A percentile compares a stretch with the other conserved stretches of the same genome.
phyloP scores from a whole-genome alignment of 164 flowering plant genomes.

The Vitis amurensis region DNA sequence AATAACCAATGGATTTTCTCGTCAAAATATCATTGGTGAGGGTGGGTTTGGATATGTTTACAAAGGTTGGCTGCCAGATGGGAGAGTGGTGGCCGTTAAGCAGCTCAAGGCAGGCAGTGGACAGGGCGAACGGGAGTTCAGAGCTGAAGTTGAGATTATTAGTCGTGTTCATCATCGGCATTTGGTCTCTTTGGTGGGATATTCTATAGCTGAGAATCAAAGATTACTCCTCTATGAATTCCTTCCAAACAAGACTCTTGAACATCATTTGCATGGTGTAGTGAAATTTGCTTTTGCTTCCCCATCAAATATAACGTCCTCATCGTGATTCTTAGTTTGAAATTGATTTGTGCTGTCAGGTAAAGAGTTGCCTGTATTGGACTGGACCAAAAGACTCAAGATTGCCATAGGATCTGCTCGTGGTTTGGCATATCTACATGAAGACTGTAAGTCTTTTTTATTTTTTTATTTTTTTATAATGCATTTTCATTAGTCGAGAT shows the following conservation, averaged over 20 bases:
- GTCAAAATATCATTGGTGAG: conserved; percentile 47
- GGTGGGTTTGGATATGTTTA: conserved; percentile 73
- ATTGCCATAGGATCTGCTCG: conserved; percentile 77
- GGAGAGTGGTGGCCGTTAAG: conserved; percentile 61
- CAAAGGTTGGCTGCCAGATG: conserved; percentile 48
- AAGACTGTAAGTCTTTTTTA: conserved; percentile 62
- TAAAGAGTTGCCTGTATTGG: conserved; percentile 49
- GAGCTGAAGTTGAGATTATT: conserved; percentile 70
- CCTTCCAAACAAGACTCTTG: conserved; percentile 58
- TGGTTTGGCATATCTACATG: conserved; percentile 82
- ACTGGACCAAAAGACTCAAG: conserved; percentile 64
- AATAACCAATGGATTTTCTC: conserved; percentile 50
- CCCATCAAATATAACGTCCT: neutral
- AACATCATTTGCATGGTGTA: conserved; percentile 64
- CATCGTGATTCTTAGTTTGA: neutral
- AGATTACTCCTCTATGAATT: conserved; percentile 65
- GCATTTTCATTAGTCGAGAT: no score
- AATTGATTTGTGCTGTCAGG: conserved; percentile 32
- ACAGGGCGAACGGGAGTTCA: conserved; percentile 66
- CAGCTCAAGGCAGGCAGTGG: conserved; percentile 63
- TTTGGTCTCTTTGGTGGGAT: conserved; percentile 71
- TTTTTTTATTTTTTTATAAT: neutral
- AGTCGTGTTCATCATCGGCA: conserved; percentile 73
- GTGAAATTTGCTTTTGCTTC: conserved; percentile 5
- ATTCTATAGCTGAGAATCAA: conserved; percentile 48